Evolutionary conservation across 257 asterid genomes (phyloP), one percentile per base, ranked within the genome.

Genomic region (Haberlea rhodopensis): DNA sequence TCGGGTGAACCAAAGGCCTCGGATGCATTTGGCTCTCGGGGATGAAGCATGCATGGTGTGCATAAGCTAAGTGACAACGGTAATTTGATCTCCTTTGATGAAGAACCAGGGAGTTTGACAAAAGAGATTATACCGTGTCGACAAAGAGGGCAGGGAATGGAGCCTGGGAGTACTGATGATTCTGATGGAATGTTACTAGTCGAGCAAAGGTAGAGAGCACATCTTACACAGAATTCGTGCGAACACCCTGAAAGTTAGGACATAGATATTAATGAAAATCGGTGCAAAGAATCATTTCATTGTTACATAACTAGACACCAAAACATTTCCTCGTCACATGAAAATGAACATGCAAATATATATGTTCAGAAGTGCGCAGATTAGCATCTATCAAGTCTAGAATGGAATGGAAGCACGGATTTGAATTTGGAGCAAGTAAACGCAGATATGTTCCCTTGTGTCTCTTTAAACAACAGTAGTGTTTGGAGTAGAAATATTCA

Each of bases 121-220:
- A 89, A 89, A 15, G 84, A 81, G 45, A 80, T 72, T 16, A 92
- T 82, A 65, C 96, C 90, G 1, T 89, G 89, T 68, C 96, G 74
- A 70, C 97, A 91, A 29, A 91, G 91, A 43, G 97, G 97, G 52
- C 97, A 91, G 5, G 97, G 99, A 51, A 92, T 77, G 78, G 95
- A 85, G 48, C 99, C 99, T 3, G 91, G 82, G 4, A 89, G 88
- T 2, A 79, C 80, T 53, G 78, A 73, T 68, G 86, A 72, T 69
- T 84, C 97, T 0, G 91, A 80, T 31, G 86, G 86, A 45, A 76
- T 67, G 85, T 80, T 89, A 78, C 95, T 87, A 46, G 96, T 88
- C 28, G 99, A 89, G 87, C 99, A 92, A 62, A 89, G 91, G 79
- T 87, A 89, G 62, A 92, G 87, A 52, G 99, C 97, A 31, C 99